These are phyloP conservation scores for Physaria fendleri DNA, from an alignment of 345 rosid species.

Conservation along the genomic window DNA sequence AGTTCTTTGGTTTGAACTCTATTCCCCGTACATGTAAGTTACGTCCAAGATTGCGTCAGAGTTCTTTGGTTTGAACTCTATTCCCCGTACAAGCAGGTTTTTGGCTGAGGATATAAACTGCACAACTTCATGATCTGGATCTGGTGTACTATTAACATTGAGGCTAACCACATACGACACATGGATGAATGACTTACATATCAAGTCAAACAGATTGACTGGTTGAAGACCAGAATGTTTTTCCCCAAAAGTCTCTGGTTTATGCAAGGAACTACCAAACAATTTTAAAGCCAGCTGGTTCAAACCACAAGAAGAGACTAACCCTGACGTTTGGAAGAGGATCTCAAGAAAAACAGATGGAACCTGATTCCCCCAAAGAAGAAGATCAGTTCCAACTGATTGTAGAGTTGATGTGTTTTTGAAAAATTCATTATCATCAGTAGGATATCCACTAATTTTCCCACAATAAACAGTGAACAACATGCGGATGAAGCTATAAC, in stretches of 20 bases:
- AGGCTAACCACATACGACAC: neutral
- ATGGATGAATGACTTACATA: conserved; percentile 39
- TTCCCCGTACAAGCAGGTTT: conserved; percentile 46
- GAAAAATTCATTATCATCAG: conserved; percentile 42
- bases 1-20: conserved; percentile 25
- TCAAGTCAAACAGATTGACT: conserved; percentile 46
- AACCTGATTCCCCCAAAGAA: conserved; percentile 53
- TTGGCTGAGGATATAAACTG: conserved; percentile 35
- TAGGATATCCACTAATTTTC: conserved; percentile 10
- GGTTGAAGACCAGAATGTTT: conserved; percentile 15
- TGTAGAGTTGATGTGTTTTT: conserved; percentile 43
- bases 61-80: too few species aligned
- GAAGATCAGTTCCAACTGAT: conserved; percentile 38
- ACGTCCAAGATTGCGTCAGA: too few species aligned
- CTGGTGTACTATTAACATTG: neutral
- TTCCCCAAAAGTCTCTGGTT: conserved; percentile 19
- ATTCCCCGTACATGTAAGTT: too few species aligned
- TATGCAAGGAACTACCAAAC: conserved; percentile 31
- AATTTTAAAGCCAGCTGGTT: conserved; percentile 36
- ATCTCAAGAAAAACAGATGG: too few species aligned
- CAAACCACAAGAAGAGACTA: conserved; percentile 17
- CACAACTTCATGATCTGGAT: conserved; percentile 1
- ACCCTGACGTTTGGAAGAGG: too few species aligned
- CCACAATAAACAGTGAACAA: conserved; percentile 41
- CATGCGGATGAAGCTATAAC: conserved; percentile 52